These are phyloP conservation scores for Cocos nucifera DNA, from an alignment of 176 grass and related monocot genomes.

Conservation along the genomic window DNA sequence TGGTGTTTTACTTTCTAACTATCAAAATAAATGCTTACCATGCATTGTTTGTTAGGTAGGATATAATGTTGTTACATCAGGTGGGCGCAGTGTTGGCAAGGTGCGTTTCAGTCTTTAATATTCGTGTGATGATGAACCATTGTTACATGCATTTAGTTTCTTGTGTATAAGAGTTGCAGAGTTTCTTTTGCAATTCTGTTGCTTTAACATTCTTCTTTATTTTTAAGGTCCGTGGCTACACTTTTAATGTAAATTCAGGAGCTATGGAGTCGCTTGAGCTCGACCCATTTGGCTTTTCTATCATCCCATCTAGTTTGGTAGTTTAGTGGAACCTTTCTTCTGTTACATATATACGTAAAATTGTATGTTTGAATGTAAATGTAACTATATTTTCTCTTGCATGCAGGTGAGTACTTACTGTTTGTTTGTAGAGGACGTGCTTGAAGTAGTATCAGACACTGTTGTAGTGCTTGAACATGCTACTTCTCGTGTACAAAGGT, in stretches of 20 bases:
- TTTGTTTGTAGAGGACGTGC: slow-evolving; percentile 74
- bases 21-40: slow-evolving; percentile 8
- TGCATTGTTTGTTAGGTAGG: slow-evolving; percentile 51
- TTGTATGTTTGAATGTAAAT: neutral
- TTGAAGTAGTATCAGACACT: slow-evolving; percentile 65
- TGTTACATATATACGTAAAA: neutral
- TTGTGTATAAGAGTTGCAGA: neutral
- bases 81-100: slow-evolving; percentile 67
- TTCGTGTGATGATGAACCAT: slow-evolving; percentile 22
- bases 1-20: no score
- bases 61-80: slow-evolving; percentile 66
- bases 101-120: slow-evolving; percentile 37
- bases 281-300: slow-evolving; percentile 79
- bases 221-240: slow-evolving; percentile 75
- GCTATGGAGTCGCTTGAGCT: slow-evolving; percentile 78
- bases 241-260: slow-evolving; percentile 85
- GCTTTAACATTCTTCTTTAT: slow-evolving; percentile 10
- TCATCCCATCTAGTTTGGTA: slow-evolving; percentile 88
- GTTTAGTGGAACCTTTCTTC: neutral
- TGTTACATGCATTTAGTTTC: no score
- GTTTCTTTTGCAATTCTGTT: neutral
- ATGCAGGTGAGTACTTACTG: slow-evolving; percentile 82
- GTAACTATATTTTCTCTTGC: slow-evolving; percentile 6
- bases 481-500: slow-evolving; percentile 68
- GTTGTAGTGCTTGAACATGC: slow-evolving; percentile 74